Evolutionary conservation across 2,329 filamentous ascomycete genomes (phyloP), one percentile per base, ranked within the genome.

Genomic region (Chaetomium globosum): DNA sequence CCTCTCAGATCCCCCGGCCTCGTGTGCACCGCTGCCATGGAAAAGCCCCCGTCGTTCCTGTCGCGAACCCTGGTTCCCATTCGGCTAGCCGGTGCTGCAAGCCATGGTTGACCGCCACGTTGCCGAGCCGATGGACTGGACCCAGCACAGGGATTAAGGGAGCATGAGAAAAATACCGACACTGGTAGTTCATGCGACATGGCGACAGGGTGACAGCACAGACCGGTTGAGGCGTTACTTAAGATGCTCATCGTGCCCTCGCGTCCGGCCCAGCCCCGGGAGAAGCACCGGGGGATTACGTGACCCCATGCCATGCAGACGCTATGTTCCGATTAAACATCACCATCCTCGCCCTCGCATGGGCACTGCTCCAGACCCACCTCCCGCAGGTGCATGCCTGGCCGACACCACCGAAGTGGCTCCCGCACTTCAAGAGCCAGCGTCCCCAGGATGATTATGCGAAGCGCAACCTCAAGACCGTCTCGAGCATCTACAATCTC

Each of bases 401-500:
- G 59, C 64, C 64, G 4, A 65, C 64, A 5, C 57, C 53, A 23
- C 31, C 46, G 3, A 31, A 30, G 7, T 61, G 52, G 58, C 30
- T 53, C n/a, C 59, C 59, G 16, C 54, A 62, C 52, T 62, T 57
- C 59, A 65, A 65, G 46, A 65, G 53, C 54, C 46, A 54, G 26
- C 56, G 48, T 4, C 54, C 63, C 26, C 39, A 58, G 21, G n/a
- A 31, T n/a, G 36, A 58, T 48, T 68, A 64, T 23, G 60, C 63
- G 36, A 39, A 69, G 59, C 76, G 77, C 65, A 79, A 79, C 66
- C 70, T 76, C 66, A 69, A 74, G 51, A 79, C 77, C 26, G 74
- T 79, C 56, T 72, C 73, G 43, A 67, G 68, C 49, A 78, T 80
- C 65, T 80, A 80, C 73, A 77, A 78, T 68, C 72, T 77, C 28